Evolutionary conservation across 2,329 filamentous ascomycete genomes (phyloP), one percentile per base, ranked within the genome.

Genomic region (Dactylonectria macrodidyma): DNA sequence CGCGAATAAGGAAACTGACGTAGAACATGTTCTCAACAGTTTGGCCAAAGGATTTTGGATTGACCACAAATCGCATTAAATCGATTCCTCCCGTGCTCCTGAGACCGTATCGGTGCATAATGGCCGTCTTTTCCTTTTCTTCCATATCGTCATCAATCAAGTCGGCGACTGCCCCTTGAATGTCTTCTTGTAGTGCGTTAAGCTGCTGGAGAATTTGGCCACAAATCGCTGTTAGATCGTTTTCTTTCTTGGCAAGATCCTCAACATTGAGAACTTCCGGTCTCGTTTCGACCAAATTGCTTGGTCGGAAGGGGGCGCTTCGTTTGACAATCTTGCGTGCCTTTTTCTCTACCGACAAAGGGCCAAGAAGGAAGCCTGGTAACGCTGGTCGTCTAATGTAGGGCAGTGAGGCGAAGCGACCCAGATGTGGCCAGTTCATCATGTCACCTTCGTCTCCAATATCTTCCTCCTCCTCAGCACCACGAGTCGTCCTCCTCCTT

Each of bases 11-110:
- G 77, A 99, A 99, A 78, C 94, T 97, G 73, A 97, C 89, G 79
- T 98, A 98, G 81, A 99, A 99, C 75, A 99, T 86, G 75, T 99
- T 99, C 79, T 99, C 96, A 7, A 99, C 91, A 0, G 95, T 97
- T 81, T 99, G 96, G 0, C 94, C 94, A 76, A 98, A 99, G 1
- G 94, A 97, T 46, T 84, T 84, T 0, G 96, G 96, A 74, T 99
- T 97, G 71, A 98, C 88, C 47, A 95, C 93, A 73, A 98, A 98
- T 59, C 92, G 90, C 79, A 98, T 92, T 12, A 98, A 82, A 57
- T 93, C 90, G 3, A 97, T 88, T 16, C 93, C 93, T 1, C 91
- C 91, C 2, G 90, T 90, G 19, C 87, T 85, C 12, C 90, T 87
- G 14, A 97, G 83, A 2, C 91, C 88, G 74, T 92, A 83, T 62